These are phyloP conservation scores for Mycena alexandri DNA, from an alignment of 768 basidiomycete species.

Conservation along the genomic window DNA sequence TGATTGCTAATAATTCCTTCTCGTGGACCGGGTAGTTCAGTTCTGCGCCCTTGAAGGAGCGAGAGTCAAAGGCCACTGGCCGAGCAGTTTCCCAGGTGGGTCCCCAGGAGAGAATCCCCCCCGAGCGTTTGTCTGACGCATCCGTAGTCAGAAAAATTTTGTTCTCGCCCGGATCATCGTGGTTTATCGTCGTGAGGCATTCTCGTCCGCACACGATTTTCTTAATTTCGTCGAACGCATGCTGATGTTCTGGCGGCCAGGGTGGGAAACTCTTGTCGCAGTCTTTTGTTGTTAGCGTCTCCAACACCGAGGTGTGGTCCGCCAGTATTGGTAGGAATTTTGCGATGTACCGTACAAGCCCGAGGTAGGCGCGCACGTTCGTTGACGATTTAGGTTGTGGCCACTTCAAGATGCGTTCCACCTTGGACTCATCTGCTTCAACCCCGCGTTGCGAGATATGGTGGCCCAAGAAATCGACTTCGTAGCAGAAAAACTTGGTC, in stretches of 20 bases:
- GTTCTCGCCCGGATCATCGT: no score
- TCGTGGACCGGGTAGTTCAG: conserved; percentile 7
- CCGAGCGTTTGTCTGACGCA: conserved; percentile 1
- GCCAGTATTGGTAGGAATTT: neutral
- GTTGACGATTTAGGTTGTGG: neutral
- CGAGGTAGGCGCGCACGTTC: neutral
- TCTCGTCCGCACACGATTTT: neutral
- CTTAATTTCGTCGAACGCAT: neutral
- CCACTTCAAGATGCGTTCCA: neutral
- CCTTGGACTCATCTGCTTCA: neutral
- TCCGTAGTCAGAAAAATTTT: neutral
- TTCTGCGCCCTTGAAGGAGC: conserved; percentile 2
- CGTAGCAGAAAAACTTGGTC: neutral
- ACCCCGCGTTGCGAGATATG: neutral
- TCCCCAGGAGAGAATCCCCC: neutral
- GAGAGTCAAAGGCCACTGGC: conserved; percentile 11
- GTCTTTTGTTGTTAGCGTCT: neutral
- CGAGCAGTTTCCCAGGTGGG: conserved; percentile 3
- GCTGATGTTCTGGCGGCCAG: neutral
- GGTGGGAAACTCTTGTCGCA: neutral
- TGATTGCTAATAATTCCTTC: conserved; percentile 8
- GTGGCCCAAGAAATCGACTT: neutral
- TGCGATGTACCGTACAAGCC: neutral
- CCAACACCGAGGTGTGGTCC: neutral
- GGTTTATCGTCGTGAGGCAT: neutral